These are phyloP conservation scores for Hymenoscyphus infarciens DNA, from an alignment of 2,329 filamentous ascomycete species.

Conservation along the genomic window DNA sequence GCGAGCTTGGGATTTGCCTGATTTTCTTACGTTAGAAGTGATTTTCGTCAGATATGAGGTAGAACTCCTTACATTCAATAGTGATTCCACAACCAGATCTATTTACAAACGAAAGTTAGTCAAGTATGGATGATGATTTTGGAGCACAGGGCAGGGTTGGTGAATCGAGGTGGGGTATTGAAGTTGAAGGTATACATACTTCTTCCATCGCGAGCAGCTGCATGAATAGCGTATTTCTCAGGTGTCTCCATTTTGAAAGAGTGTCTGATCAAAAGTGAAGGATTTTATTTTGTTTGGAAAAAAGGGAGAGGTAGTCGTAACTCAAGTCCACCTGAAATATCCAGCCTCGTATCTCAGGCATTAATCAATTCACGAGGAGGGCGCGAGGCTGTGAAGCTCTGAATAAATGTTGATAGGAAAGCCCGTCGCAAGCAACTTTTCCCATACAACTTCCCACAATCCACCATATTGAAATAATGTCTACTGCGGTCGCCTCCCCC, in stretches of 20 bases:
- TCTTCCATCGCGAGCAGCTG: slow-evolving; percentile 79
- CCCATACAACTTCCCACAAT: slow-evolving; percentile 11
- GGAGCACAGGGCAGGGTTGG: neutral
- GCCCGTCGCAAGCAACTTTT: neutral
- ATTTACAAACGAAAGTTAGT: slow-evolving; percentile 25
- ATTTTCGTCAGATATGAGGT: slow-evolving; percentile 8
- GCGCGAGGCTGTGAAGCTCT: slow-evolving; percentile 16
- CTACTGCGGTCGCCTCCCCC: slow-evolving; percentile 10
- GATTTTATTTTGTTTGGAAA: neutral
- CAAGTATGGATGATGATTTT: slow-evolving; percentile 7
- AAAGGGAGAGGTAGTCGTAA: slow-evolving; percentile 12
- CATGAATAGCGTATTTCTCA: slow-evolving; percentile 78
- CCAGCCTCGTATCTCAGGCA: slow-evolving; percentile 13
- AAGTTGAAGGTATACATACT: slow-evolving; percentile 48
- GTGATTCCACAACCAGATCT: slow-evolving; percentile 71
- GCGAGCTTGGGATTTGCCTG: slow-evolving; percentile 79
- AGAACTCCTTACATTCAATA: slow-evolving; percentile 56
- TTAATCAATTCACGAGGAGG: slow-evolving; percentile 10
- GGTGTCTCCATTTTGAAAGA: slow-evolving; percentile 36
- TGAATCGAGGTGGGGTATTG: neutral
- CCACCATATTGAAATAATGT: slow-evolving; percentile 12
- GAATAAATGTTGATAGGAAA: slow-evolving; percentile 9
- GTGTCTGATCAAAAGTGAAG: slow-evolving; percentile 3
- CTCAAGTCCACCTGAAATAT: slow-evolving; percentile 13
- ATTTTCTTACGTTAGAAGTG: slow-evolving; percentile 10